A percentile compares a stretch with the other conserved stretches of the same genome.
Conservation (phyloP, 257 asterid genomes). For the Jasminum sambac region DNA sequence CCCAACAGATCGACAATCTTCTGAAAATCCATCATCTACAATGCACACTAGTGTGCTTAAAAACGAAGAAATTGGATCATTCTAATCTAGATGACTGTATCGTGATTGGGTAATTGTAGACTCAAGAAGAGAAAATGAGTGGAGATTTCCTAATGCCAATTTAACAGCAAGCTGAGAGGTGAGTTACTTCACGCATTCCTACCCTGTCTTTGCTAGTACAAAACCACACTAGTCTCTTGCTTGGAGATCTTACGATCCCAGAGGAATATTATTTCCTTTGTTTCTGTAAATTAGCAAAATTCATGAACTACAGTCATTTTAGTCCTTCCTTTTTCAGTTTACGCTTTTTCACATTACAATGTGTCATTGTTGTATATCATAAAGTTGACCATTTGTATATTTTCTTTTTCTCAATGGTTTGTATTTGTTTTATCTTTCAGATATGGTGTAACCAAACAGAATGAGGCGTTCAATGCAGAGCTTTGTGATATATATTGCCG, state of each 20-base stretch:
- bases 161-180: too few species aligned
- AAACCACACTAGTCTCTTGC: too few species aligned
- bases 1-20: too few species aligned
- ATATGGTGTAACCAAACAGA: conserved; percentile 88
- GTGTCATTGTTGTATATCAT: background rate
- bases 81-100: background rate
- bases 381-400: background rate
- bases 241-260: too few species aligned
- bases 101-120: background rate
- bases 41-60: background rate
- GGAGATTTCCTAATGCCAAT: background rate
- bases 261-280: too few species aligned
- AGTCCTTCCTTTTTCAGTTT: background rate
- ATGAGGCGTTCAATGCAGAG: conserved; percentile 87
- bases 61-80: conserved; percentile 5
- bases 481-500: conserved; percentile 86
- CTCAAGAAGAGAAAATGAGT: background rate
- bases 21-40: too few species aligned
- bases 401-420: conserved; percentile 7
- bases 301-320: background rate
- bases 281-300: too few species aligned
- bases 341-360: background rate
- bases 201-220: too few species aligned
- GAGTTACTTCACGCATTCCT: too few species aligned
- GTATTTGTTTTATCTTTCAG: conserved; percentile 39